Base-by-base conservation (phyloP, 2,329 filamentous ascomycete species). In the Hypoxylon sp. region DNA sequence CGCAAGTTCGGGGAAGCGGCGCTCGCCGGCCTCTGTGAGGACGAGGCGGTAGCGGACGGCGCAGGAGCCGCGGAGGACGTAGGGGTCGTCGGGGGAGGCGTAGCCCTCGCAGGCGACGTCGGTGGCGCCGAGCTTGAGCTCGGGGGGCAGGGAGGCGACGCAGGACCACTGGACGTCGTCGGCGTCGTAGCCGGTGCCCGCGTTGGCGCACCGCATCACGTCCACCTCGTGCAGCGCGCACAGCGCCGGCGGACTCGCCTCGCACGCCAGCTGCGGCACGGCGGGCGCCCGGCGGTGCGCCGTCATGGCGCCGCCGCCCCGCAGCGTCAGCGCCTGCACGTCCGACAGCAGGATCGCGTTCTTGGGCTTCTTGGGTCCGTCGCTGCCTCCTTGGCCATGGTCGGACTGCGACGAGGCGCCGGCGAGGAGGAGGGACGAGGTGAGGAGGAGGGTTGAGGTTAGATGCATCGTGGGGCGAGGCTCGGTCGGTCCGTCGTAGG, bases 101-200 rank as follows among this genome's bases (percentile, higher is more conserved):
- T 97, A 98, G 9, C 95, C 94, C 72, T 99, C 94, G 74, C 95
- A 99, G 9, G 92, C 80, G 52, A 98, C 94, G 61, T 98, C 93
- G 9, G 94, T 97, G 60, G 84, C 83, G 55, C 91, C 93, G 23
- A 98, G 85, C 74, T 83, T 84, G 62, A 89, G 80, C 69, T 87
- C 83, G 18, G 80, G 77, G 0, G 87, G 86, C 13, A 89, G 73
- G 1, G 77, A 74, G 0, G 86, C 85, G 4, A 85, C 86, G 76
- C 94, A 99, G 23, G 90, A 91, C 94, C 94, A 99, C 76, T 97
- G 88, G 31, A 97, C 83, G 72, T 97, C 90, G 75, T 95, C 87
- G 38, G 79, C 73, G 62, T 86, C 85, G 78, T 97, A 97, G 59
- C 89, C 89, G 24, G 85, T 80, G 59, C 94, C 95, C 59, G 89